These are phyloP conservation scores for Fusarium torulosum DNA, from an alignment of 2,329 filamentous ascomycete species.

Conservation along the genomic window DNA sequence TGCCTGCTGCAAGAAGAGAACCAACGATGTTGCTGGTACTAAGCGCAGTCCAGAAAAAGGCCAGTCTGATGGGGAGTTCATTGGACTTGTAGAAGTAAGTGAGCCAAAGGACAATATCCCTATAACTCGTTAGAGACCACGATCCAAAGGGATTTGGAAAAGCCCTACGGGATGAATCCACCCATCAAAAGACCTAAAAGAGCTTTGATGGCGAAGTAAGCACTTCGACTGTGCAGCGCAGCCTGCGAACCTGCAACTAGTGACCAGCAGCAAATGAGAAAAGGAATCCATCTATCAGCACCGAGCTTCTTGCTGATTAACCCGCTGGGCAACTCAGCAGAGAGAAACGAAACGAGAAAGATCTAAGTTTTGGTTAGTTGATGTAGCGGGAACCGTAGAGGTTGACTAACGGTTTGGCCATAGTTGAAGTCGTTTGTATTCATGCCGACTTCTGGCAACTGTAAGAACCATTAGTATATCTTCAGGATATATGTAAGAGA, in stretches of 20 bases:
- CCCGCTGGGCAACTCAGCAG: slow-evolving; percentile 63
- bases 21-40: slow-evolving; percentile 66
- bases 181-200: slow-evolving; percentile 63
- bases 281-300: slow-evolving; percentile 61
- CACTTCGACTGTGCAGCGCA: slow-evolving; percentile 52
- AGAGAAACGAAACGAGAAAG: slow-evolving; percentile 59
- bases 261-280: slow-evolving; percentile 58
- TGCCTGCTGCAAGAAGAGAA: slow-evolving; percentile 62
- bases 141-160: fast-evolving
- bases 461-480: neutral
- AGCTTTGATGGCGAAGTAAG: slow-evolving; percentile 58
- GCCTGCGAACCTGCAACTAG: slow-evolving; percentile 56
- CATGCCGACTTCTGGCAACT: slow-evolving; percentile 57
- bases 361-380: slow-evolving; percentile 49
- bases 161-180: slow-evolving; percentile 61
- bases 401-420: slow-evolving; percentile 53
- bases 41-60: slow-evolving; percentile 77
- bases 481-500: neutral
- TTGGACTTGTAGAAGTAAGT: slow-evolving; percentile 81
- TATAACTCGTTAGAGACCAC: neutral
- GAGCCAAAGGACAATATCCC: slow-evolving; percentile 71
- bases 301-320: slow-evolving; percentile 65
- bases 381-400: neutral
- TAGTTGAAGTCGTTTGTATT: slow-evolving; percentile 62
- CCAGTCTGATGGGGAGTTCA: slow-evolving; percentile 76